Evolutionary conservation across 805 yeast species (phyloP).

Genomic region (Cyberlindnera japonica): DNA sequence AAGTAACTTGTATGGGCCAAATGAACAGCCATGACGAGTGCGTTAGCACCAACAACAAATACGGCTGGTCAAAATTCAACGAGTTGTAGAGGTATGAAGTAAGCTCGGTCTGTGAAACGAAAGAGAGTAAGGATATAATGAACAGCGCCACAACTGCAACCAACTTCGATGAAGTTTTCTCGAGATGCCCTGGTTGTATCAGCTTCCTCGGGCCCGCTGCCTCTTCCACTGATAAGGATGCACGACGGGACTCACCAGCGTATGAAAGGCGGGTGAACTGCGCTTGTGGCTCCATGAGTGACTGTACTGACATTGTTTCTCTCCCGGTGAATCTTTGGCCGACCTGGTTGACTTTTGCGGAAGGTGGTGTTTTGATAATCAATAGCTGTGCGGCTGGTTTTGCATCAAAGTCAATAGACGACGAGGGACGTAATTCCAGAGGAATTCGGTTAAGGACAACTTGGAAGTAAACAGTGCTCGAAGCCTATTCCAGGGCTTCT

Average conservation of each 20-base stretch:
- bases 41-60: constrained; percentile 59
- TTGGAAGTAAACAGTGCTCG: no score
- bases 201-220: neutral
- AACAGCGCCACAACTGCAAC: constrained; percentile 34
- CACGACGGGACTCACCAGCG: constrained; percentile 12
- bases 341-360: no score
- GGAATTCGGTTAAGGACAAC: no score
- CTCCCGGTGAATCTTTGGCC: no score
- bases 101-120: constrained; percentile 77
- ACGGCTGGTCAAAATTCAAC: constrained; percentile 62
- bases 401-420: no score
- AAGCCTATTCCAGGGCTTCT: no score
- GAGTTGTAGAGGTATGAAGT: constrained; percentile 63
- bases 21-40: constrained; percentile 76
- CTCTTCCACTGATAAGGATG: constrained; percentile 7
- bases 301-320: constrained; percentile 1
- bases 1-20: constrained; percentile 63
- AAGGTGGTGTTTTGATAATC: no score
- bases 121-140: constrained; percentile 48
- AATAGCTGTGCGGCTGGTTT: no score
- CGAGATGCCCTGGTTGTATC: constrained; percentile 12
- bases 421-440: no score
- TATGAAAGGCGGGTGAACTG: constrained; percentile 10
- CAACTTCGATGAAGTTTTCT: constrained; percentile 16
- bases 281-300: constrained; percentile 5